Base-by-base conservation (phyloP, 495 filamentous ascomycete species). In the Penicillium alfredii region DNA sequence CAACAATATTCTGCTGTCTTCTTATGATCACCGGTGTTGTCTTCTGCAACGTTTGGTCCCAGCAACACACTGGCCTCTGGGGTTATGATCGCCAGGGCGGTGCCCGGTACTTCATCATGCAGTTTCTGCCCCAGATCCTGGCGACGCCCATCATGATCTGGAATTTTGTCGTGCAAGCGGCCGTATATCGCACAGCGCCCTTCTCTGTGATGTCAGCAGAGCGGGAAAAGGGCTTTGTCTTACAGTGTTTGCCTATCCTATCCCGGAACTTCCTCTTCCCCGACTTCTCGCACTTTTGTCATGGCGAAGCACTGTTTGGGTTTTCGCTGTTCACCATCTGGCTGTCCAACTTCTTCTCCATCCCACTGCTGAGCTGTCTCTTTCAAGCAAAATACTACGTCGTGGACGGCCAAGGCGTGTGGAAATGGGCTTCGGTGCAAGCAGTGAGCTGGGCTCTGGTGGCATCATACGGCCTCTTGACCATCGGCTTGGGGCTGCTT, bases 101-200 rank as follows among this genome's bases (percentile, higher is more conserved):
- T 15, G 63, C 66, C 6, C 73, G 77, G n/a, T 95, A 93, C 53
- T 94, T 94, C 56, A 62, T 94, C 35, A 84, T 93, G 54, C 73
- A 86, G 40, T 87, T 88, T 51, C 55, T 95, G 5, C 88, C 88
- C 3, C 86, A 85, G 38, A 64, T 93, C 1, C 42, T 92, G n/a
- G 86, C 78, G 2, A 73, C 75, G 1, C 44, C 80, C n/a, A 61
- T 94, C 10, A 62, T 90, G 16, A 53, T 94, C 8, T 89, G 82
- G 69, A 74, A 81, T 1, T 74, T 92, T 44, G 75, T 81, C 34
- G 61, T 94, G 30, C 74, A 88, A 49, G 69, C 73, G 1, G 81
- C 88, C 10, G 68, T 86, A n/a, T 78, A 83, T 45, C 82, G 88
- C 39, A 73, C 81, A 14, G 65, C 84, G 45, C 88, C 88, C 3